Evolutionary conservation across 1,139 yeast species (phyloP).

Genomic region (Debaryomycetaceae sp.): DNA sequence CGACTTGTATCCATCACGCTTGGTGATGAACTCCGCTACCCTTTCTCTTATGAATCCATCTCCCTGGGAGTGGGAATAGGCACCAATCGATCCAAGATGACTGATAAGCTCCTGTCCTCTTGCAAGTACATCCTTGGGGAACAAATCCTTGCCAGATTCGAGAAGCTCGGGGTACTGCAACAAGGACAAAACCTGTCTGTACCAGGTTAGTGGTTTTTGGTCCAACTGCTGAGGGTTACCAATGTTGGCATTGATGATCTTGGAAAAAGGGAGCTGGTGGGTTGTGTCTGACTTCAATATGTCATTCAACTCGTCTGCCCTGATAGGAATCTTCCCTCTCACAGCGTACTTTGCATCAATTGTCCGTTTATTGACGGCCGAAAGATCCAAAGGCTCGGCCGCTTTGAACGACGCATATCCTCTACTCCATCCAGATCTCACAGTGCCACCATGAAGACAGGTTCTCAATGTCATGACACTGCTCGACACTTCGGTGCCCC

Average conservation of each 20-base stretch:
- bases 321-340: conserved; percentile 86
- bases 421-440: neutral
- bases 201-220: conserved; percentile 92
- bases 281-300: conserved; percentile 33
- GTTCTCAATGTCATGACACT: neutral
- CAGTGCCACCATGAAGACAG: neutral
- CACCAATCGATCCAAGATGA: conserved; percentile 81
- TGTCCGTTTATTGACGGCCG: conserved; percentile 68
- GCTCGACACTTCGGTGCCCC: neutral
- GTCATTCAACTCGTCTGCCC: conserved; percentile 76
- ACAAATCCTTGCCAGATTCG: conserved; percentile 31
- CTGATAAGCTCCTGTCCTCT: conserved; percentile 63
- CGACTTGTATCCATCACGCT: conserved; percentile 54
- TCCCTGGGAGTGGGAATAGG: conserved; percentile 93
- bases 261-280: conserved; percentile 67
- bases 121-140: conserved; percentile 66
- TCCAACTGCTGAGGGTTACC: conserved; percentile 97
- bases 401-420: neutral
- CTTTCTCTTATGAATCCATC: conserved; percentile 65
- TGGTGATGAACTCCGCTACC: conserved; percentile 73
- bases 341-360: conserved; percentile 92
- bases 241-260: conserved; percentile 84
- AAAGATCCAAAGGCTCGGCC: conserved; percentile 9
- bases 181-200: conserved; percentile 82
- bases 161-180: conserved; percentile 80